Evolutionary conservation across 164 flowering plant species (phyloP).

Genomic region (Vitis rotundifolia): DNA sequence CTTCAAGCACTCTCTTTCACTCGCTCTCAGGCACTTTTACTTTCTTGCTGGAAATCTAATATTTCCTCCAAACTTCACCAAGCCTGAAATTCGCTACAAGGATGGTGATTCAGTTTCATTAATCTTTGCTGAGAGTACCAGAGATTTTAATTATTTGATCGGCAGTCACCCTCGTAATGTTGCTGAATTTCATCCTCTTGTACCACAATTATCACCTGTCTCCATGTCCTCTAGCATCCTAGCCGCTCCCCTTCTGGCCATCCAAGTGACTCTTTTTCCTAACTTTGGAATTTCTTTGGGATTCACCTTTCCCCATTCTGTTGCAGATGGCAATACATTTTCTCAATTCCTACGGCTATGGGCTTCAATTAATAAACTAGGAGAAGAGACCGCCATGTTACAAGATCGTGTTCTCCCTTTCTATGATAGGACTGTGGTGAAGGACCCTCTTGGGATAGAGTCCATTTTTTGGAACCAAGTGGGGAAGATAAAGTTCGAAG

Average conservation of each 20-base stretch:
- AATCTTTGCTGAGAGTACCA: conserved; percentile 31
- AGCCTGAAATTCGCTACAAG: conserved; percentile 26
- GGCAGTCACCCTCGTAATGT: conserved; percentile 15
- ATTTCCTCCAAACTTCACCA: conserved; percentile 18
- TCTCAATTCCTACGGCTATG: conserved; percentile 36
- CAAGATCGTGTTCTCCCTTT: background rate
- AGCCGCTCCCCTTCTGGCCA: conserved; percentile 21
- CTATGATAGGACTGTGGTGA: conserved; percentile 8
- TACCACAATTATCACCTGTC: conserved; percentile 25
- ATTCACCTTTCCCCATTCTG: conserved; percentile 19
- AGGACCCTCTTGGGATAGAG: conserved; percentile 13
- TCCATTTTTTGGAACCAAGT: background rate
- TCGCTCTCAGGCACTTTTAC: conserved; percentile 41
- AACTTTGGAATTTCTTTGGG: conserved; percentile 28
- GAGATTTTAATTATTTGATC: conserved; percentile 21
- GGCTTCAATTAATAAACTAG: conserved; percentile 23
- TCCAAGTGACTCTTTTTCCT: conserved; percentile 34
- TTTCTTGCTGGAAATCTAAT: conserved; percentile 39
- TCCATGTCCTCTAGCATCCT: background rate
- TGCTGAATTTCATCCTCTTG: conserved; percentile 18
- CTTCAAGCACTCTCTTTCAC: conserved; percentile 41
- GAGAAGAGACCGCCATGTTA: background rate
- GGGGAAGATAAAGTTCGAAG: too few relatives aligned
- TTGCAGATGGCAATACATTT: conserved; percentile 29
- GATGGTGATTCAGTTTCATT: conserved; percentile 36